Base-by-base conservation (phyloP, 1,284 basidiomycete genomes). In the Chalciporus sp. region DNA sequence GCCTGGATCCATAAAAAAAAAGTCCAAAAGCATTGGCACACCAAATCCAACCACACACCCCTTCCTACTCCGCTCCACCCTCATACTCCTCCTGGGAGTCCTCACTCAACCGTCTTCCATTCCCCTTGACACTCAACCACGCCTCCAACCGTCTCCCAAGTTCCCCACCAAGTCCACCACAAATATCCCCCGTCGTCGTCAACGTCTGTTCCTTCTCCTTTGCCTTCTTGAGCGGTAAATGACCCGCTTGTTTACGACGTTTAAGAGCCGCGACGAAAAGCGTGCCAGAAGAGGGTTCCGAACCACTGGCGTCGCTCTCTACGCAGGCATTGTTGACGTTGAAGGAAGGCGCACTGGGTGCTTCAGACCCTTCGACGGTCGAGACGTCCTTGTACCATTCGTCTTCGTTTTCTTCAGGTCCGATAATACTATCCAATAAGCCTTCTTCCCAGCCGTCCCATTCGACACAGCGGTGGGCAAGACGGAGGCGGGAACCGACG, bases 391-490 rank as follows among this genome's bases (percentile, higher is more conserved):
- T 74, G 69, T 85, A 83, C 87, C 87, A 89, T 48, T 86, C 85
- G 6, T 81, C 81, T 60, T 90, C 84, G 45, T 76, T 68, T 20
- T 88, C 88, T 61, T 82, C 84, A 0, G 83, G 78, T 0, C 88
- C 89, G 23, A 92, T 74, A 43, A 90, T 88, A 55, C 81, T 85
- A 11, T 83, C 82, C 2, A 88, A 81, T 23, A 92, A 74, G 0
- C 88, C 90, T 64, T 92, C 90, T 63, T 92, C 89, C 89, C 90
- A 92, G 2, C 89, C 90, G 63, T 92, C 89, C 90, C 90, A 92
- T 65, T 92, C 90, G 35, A 79, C 81, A 60, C 83, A 88, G 17
- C 88, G 82, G 69, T 92, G 89, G 3, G 86, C 88, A 69, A 86
- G 79, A 41, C 90, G 81, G 46, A 90, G 72, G 4, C 83, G 79